Conservation (phyloP, 306 rosid genomes). For the Fragaria vesca region DNA sequence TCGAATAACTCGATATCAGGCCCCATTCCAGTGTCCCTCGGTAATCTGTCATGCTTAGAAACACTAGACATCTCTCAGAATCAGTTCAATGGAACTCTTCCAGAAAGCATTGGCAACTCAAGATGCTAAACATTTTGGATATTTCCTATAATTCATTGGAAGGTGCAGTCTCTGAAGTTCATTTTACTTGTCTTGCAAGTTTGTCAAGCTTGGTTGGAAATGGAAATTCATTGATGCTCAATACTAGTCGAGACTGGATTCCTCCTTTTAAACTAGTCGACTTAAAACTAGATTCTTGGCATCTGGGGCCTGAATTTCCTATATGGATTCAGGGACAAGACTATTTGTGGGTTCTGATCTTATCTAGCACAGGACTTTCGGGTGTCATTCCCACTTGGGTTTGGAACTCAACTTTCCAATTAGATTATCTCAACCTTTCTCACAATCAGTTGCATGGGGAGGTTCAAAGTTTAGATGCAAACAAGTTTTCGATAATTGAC, state of each 20-base stretch:
- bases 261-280: constrained; percentile 13
- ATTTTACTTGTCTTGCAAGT: constrained; percentile 12
- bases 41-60: neutral
- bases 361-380: constrained; percentile 31
- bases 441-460: constrained; percentile 32
- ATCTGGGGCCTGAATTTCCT: constrained; percentile 37
- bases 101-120: constrained; percentile 10
- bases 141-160: neutral
- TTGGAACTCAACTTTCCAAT: constrained; percentile 21
- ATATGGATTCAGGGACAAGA: constrained; percentile 27
- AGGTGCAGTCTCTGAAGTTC: constrained; percentile 15
- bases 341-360: neutral
- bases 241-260: constrained; percentile 15
- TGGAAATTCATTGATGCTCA: neutral
- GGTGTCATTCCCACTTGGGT: constrained; percentile 39
- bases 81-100: constrained; percentile 17
- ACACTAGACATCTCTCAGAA: neutral
- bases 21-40: constrained; percentile 13
- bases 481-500: neutral
- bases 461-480: neutral
- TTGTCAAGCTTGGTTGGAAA: neutral
- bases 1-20: constrained; percentile 6
- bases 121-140: neutral
- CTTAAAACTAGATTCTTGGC: constrained; percentile 20
- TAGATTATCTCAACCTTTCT: neutral